Percentiles rank a stretch among this genome's conserved stretches.
These are phyloP conservation scores for Gossypium australe DNA, from an alignment of 345 rosid genomes.

Conservation along the genomic window DNA sequence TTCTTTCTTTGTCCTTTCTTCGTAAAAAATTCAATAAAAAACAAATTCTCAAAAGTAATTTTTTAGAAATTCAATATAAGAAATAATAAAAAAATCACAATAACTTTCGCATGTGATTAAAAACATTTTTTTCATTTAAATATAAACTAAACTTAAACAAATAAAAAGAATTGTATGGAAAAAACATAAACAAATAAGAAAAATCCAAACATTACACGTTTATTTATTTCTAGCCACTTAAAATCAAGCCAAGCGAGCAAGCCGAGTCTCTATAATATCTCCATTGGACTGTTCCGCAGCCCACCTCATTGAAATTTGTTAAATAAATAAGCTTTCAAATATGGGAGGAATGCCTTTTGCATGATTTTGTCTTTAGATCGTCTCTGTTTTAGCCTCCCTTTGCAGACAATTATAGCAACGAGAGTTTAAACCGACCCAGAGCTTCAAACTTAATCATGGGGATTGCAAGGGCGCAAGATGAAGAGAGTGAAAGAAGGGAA, in stretches of 20 bases:
- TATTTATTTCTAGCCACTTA: neutral
- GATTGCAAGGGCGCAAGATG: conserved; percentile 23
- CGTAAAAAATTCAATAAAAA: too few relatives aligned
- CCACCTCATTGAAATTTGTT: neutral
- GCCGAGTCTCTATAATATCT: neutral
- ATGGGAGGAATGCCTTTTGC: neutral
- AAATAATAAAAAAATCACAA: too few relatives aligned
- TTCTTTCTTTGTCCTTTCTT: too few relatives aligned
- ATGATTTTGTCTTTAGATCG: neutral
- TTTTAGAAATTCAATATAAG: too few relatives aligned
- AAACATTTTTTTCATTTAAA: too few relatives aligned
- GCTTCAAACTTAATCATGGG: conserved; percentile 1
- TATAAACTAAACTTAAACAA: too few relatives aligned
- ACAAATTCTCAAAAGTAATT: too few relatives aligned
- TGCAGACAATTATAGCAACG: neutral
- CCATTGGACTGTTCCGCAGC: neutral
- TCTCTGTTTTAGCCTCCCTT: neutral
- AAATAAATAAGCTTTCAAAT: neutral
- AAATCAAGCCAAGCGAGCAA: neutral
- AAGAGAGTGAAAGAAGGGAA: conserved; percentile 40
- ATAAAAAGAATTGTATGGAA: too few relatives aligned
- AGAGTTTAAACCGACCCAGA: neutral
- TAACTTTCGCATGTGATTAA: too few relatives aligned
- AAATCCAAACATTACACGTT: too few relatives aligned
- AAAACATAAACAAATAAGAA: too few relatives aligned